Evolutionary conservation across 129 eudicot genomes (phyloP), one percentile per base, ranked within the genome.

Genomic region (Flaveria brownii): DNA sequence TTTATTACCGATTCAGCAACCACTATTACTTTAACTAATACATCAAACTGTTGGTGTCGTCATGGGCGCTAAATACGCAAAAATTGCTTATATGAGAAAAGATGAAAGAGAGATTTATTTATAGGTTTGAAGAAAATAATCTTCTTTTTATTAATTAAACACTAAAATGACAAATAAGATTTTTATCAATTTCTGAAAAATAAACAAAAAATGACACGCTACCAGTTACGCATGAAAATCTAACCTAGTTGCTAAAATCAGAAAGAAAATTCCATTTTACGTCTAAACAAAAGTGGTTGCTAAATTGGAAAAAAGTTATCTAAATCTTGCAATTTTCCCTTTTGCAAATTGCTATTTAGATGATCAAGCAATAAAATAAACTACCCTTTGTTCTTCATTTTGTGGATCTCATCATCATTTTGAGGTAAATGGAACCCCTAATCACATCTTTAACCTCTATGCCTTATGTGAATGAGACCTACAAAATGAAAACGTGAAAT

Each of bases 401-500:
- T 16, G 26, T 47, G 72, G 71, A 51, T 63, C 28, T 26, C 71
- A 6, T 60, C 43, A 1, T 74, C 70, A 16, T 42, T 13, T 4
- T 74, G 45, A 15, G n/a, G 57, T 69, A 46, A 46, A 69, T 22
- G 36, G 39, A 10, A 49, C 6, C 39, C 18, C 12, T 20, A 68
- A 68, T 45, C 41, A 51, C n/a, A 50, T 71, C 16, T 51, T 71
- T 55, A 52, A 10, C 17, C 47, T 52, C 47, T 22, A 70, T 70
- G 60, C 46, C 42, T 70, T 15, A 41, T 25, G 25, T 41, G 56
- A 25, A 61, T 8, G 26, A n/a, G 52, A 76, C 71, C 75, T 42
- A 59, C 52, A 33, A 33, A 25, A 46, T 70, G 63, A 78, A 63
- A 78, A 50, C 6, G 13, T 61, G 61, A 33, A 61, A 61, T 62